These are phyloP conservation scores for Suhomyces ambrosiae DNA, from an alignment of 1,139 yeast species.

Conservation along the genomic window DNA sequence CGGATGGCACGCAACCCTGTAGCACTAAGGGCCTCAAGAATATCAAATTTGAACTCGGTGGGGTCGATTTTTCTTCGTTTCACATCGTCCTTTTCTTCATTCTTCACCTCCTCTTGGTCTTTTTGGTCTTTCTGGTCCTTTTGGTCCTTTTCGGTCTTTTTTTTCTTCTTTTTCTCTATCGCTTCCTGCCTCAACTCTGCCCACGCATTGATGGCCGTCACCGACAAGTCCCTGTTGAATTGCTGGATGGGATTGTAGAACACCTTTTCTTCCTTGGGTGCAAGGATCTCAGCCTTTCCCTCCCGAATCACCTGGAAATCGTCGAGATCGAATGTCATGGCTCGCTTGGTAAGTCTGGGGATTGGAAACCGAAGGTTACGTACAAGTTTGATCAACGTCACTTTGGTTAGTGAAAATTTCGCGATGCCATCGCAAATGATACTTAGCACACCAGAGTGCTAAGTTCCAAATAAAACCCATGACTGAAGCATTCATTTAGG, in stretches of 20 bases:
- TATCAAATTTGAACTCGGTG: slow-evolving; percentile 49
- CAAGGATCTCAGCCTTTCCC: slow-evolving; percentile 78
- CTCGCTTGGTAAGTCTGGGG: background rate
- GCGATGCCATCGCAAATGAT: slow-evolving; percentile 6
- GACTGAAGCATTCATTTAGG: no score
- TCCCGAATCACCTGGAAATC: slow-evolving; percentile 61
- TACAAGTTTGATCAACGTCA: slow-evolving; percentile 1
- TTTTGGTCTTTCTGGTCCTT: slow-evolving; percentile 17
- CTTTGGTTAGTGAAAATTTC: slow-evolving; percentile 3
- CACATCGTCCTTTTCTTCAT: background rate
- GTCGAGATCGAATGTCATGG: slow-evolving; percentile 21
- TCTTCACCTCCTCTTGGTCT: slow-evolving; percentile 22
- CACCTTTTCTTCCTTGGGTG: slow-evolving; percentile 78
- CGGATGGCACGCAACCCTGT: slow-evolving; percentile 93
- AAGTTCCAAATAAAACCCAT: no score
- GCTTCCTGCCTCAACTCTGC: slow-evolving; percentile 44
- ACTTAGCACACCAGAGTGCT: background rate
- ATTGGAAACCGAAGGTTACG: background rate
- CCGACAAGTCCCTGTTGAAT: slow-evolving; percentile 89
- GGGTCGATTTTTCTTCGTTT: slow-evolving; percentile 8
- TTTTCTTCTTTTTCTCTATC: slow-evolving; percentile 37
- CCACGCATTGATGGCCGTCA: slow-evolving; percentile 87
- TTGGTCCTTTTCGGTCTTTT: no score
- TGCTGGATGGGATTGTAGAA: slow-evolving; percentile 97
- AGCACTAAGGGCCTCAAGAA: slow-evolving; percentile 90